Percentiles rank a stretch among this genome's conserved stretches.
phyloP scores from a whole-genome alignment of 345 rosid species.

The Syzygium aromaticum region DNA sequence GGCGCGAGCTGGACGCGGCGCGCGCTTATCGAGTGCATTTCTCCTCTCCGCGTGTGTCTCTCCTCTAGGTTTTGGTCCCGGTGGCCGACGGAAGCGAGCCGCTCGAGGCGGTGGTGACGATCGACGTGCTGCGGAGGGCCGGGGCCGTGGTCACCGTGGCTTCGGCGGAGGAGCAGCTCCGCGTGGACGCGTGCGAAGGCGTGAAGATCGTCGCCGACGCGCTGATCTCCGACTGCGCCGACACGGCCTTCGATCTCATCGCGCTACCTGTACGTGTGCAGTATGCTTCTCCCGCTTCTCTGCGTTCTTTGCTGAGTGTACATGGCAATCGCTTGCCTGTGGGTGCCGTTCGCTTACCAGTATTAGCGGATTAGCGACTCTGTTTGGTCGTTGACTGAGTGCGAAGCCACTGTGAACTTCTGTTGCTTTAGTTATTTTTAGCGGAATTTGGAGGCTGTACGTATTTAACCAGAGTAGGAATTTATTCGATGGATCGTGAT shows the following conservation, averaged over 20 bases:
- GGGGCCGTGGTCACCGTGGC: constrained; percentile 84
- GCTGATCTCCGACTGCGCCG: constrained; percentile 42
- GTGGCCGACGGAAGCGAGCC: constrained; percentile 92
- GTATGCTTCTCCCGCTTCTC: neutral
- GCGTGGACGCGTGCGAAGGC: constrained; percentile 68
- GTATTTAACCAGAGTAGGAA: neutral
- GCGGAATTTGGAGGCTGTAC: neutral
- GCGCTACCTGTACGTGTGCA: constrained; percentile 20
- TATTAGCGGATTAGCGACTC: neutral
- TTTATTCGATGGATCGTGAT: neutral
- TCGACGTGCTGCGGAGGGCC: constrained; percentile 72
- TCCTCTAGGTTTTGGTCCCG: constrained; percentile 75
- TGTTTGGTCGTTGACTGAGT: neutral
- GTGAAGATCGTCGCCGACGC: constrained; percentile 74
- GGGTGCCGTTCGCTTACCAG: neutral
- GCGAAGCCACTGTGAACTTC: neutral
- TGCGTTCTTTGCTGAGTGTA: neutral
- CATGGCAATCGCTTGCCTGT: neutral
- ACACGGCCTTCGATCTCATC: constrained; percentile 58
- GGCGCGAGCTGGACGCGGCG: neutral
- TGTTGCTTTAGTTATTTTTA: neutral
- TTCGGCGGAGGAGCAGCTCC: constrained; percentile 62
- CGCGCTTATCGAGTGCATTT: neutral
- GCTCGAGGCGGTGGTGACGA: constrained; percentile 81
- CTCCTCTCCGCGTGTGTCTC: too few species aligned